Evolutionary conservation across 2,329 filamentous ascomycete species (phyloP).

Genomic region (Ambrosiella xylebori): DNA sequence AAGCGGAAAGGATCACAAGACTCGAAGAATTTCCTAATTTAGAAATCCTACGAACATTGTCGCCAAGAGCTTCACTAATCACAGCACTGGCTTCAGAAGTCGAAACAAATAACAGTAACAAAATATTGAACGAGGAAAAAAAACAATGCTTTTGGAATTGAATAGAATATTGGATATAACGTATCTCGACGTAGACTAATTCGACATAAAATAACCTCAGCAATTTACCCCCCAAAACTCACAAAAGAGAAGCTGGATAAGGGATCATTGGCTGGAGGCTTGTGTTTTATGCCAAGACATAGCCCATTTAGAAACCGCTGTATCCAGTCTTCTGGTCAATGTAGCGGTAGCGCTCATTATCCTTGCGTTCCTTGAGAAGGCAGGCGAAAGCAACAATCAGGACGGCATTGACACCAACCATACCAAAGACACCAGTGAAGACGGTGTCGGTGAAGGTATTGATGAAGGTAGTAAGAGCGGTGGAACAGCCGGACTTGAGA

Average conservation of each 20-base stretch:
- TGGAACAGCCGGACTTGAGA: constrained; percentile 51
- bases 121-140: background rate
- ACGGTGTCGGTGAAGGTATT: constrained; percentile 58
- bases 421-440: constrained; percentile 65
- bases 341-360: constrained; percentile 59
- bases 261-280: too few species aligned
- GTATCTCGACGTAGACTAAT: background rate
- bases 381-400: constrained; percentile 57
- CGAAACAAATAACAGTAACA: background rate
- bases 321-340: constrained; percentile 64
- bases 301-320: constrained; percentile 25
- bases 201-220: background rate
- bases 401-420: constrained; percentile 53
- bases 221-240: background rate
- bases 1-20: background rate
- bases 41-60: background rate
- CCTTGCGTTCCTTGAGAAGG: constrained; percentile 64
- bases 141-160: background rate
- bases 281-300: too few species aligned
- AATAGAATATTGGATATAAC: background rate
- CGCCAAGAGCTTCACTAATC: background rate
- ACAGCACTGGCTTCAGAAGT: too few species aligned
- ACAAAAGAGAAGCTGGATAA: background rate
- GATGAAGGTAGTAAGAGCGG: constrained; percentile 48
- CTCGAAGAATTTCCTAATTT: background rate